Conservation (phyloP, 2,329 filamentous ascomycete genomes). For the Fusarium praegraminearum region DNA sequence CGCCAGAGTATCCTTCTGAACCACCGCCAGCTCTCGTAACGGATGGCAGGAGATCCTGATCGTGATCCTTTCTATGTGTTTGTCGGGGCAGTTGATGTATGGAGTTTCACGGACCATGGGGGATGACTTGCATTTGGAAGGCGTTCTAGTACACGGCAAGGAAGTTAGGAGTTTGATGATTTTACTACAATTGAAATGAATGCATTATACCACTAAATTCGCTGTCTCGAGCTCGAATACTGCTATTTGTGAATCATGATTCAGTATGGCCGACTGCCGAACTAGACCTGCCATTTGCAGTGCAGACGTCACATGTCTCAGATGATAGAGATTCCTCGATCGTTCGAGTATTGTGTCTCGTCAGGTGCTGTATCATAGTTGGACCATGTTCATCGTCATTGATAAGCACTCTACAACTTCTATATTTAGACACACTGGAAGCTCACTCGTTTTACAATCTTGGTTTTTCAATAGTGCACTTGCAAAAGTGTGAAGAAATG, state of each 20-base stretch:
- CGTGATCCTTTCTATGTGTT: background rate
- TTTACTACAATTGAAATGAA: background rate
- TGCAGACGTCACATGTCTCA: background rate
- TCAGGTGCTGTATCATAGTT: background rate
- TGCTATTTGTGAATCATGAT: background rate
- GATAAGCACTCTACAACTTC: background rate
- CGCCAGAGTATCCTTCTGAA: slow-evolving; percentile 49
- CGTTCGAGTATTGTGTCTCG: background rate
- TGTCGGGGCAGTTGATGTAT: background rate
- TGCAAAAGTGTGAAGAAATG: background rate
- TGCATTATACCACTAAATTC: background rate
- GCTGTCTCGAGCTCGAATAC: background rate
- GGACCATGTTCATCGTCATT: background rate
- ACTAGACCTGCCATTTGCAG: background rate
- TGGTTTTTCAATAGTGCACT: background rate
- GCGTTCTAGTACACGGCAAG: background rate
- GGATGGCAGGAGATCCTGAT: slow-evolving; percentile 34
- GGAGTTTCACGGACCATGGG: slow-evolving; percentile 1
- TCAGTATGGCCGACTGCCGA: slow-evolving; percentile 6
- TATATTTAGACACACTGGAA: background rate
- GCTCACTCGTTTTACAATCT: background rate
- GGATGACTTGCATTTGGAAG: background rate
- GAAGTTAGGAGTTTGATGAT: background rate
- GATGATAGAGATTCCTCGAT: background rate
- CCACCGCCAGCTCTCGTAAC: slow-evolving; percentile 44